Base-by-base conservation (phyloP, 2,329 filamentous ascomycete species). In the Fusarium sp. region DNA sequence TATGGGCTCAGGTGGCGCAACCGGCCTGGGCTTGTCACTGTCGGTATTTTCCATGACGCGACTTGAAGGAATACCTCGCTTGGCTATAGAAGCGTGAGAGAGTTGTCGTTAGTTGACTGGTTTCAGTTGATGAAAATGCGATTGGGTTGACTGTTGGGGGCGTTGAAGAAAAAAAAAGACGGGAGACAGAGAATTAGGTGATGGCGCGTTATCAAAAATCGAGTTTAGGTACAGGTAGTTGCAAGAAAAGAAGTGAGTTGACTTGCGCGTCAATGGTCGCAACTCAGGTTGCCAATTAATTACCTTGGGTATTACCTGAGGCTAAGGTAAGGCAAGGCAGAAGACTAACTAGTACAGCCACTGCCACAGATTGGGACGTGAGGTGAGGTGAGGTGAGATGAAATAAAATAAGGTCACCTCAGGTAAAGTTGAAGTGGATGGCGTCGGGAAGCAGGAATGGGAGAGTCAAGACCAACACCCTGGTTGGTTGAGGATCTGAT, bases 401-500 rank as follows among this genome's bases (percentile, higher is more conserved):
- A 65, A 69, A 64, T 56, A 60, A 65, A 36, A 32, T 50, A 55
- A 51, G 44, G 61, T 61, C 51, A 69, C 30, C 50, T 68, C 63
- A 68, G 45, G 63, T 60, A 68, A 63, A 55, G 42, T 57, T 41
- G 50, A 55, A 70, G 66, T 66, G 68, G 66, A 70, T 70, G 66
- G 61, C 30, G 63, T 62, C 36, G 44, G 67, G 58, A 74, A 74
- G 58, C 72, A 77, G 76, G 76, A 78, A 78, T 78, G 75, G 75
- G 65, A 74, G 62, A 74, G 58, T 60, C 57, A 67, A 65, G 73
- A 69, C 51, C 53, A 55, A 74, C 45, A 76, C 61, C 72, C 76
- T 78, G 76, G 76, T 78, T 78, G 76, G 76, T 68, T 70, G 68
- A 78, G 65, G 56, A 78, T 78, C 69, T 74, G 72, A 74, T 69